Percentiles rank a stretch among this genome's conserved stretches.
These are phyloP conservation scores for Globisporangium irregulare DNA, from an alignment of 352 stramenopile genomes.

Conservation along the genomic window DNA sequence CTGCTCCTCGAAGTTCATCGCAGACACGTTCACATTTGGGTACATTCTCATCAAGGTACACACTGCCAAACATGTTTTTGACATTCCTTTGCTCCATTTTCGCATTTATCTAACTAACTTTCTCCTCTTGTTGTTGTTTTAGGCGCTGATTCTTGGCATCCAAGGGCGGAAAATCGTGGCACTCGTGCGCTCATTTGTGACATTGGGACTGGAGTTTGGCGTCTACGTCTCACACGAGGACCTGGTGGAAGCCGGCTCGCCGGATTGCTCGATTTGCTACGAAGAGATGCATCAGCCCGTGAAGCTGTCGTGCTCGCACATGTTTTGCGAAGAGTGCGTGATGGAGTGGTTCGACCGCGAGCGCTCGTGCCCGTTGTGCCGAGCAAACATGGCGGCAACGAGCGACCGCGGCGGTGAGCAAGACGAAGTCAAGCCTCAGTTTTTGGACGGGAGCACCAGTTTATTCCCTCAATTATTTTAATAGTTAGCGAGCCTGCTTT, in stretches of 20 bases:
- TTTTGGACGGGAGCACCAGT: constrained; percentile 73
- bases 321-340: constrained; percentile 86
- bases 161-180: constrained; percentile 50
- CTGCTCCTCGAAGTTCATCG: constrained; percentile 70
- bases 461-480: constrained; percentile 61
- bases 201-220: constrained; percentile 61
- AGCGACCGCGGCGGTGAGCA: constrained; percentile 15
- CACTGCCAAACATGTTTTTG: not conserved
- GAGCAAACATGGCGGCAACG: constrained; percentile 41
- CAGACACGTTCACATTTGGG: constrained; percentile 65
- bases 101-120: too few species aligned
- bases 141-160: constrained; percentile 56
- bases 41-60: constrained; percentile 78
- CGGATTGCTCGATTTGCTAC: constrained; percentile 84
- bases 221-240: constrained; percentile 62
- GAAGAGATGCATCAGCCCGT: constrained; percentile 68
- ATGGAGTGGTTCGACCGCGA: constrained; percentile 84
- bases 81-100: not conserved
- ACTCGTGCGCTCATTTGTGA: constrained; percentile 56
- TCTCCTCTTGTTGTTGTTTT: not conserved
- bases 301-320: constrained; percentile 71
- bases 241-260: constrained; percentile 50
- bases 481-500: not conserved
- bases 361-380: constrained; percentile 74
- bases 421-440: constrained; percentile 57